Percentiles rank a stretch among this genome's conserved stretches.
phyloP scores from a whole-genome alignment of 2,329 filamentous ascomycete species.

The Triangularia setosa region DNA sequence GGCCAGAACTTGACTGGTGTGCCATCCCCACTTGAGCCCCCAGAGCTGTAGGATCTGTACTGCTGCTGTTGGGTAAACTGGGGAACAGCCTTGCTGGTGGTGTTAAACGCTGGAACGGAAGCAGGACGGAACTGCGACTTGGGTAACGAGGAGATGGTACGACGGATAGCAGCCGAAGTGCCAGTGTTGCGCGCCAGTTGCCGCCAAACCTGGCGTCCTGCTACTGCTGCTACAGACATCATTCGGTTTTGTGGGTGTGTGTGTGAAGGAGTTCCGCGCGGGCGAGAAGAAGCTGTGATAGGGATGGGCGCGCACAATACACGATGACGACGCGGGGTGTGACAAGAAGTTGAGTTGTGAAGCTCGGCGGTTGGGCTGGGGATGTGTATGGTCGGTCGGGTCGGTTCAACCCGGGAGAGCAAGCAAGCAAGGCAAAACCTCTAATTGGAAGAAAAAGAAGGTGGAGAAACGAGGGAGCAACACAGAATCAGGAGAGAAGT shows the following conservation, averaged over 20 bases:
- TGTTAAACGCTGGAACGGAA: slow-evolving; percentile 3
- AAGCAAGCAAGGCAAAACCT: not conserved
- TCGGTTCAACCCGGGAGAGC: not conserved
- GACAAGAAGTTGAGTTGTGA: not conserved
- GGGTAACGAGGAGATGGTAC: slow-evolving; percentile 2
- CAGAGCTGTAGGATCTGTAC: slow-evolving; percentile 27
- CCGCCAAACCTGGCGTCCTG: slow-evolving; percentile 26
- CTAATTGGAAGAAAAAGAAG: not conserved
- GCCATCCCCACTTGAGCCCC: slow-evolving; percentile 13
- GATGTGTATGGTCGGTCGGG: not conserved
- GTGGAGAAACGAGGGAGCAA: not conserved
- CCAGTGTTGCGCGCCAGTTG: slow-evolving; percentile 23
- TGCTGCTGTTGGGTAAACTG: slow-evolving; percentile 9
- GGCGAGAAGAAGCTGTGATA: not conserved
- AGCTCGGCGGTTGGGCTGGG: slow-evolving; percentile 1
- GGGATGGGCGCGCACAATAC: not conserved
- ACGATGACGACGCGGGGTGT: slow-evolving; percentile 4
- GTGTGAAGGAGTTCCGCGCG: not conserved
- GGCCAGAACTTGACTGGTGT: slow-evolving; percentile 53
- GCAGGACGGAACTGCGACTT: slow-evolving; percentile 14
- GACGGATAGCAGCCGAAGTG: not conserved
- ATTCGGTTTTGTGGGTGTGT: slow-evolving; percentile 6
- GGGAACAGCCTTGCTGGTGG: not conserved
- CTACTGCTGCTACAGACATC: slow-evolving; percentile 14
- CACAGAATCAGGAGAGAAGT: not conserved